Evolutionary conservation across 805 yeast species (phyloP).

Genomic region (Saturnispora dispora): DNA sequence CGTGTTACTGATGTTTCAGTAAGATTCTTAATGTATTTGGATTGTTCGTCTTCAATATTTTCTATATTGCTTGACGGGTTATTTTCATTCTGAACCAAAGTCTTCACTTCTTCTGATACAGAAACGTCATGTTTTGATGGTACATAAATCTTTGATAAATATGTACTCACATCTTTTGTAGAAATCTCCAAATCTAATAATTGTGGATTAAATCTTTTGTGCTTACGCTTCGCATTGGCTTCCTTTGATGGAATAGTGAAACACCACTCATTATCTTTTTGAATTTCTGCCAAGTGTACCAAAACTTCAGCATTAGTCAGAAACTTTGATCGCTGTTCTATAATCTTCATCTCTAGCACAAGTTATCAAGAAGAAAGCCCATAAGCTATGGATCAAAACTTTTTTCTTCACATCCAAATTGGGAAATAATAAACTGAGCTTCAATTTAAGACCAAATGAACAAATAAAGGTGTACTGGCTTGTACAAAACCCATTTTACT

Average conservation of each 20-base stretch:
- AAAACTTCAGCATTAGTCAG: constrained; percentile 60
- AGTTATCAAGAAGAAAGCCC: not conserved
- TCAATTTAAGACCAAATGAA: not conserved
- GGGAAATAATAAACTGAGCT: not conserved
- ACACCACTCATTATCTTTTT: constrained; percentile 39
- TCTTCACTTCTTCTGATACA: not conserved
- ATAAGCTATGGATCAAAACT: not conserved
- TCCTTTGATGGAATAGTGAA: constrained; percentile 25
- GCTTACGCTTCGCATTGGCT: constrained; percentile 18
- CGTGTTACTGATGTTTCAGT: constrained; percentile 24
- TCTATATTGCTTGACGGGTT: not conserved
- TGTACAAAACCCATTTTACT: no score
- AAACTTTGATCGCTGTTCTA: constrained; percentile 44
- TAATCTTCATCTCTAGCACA: constrained; percentile 28
- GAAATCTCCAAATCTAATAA: constrained; percentile 42
- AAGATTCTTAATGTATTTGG: constrained; percentile 8
- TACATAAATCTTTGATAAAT: constrained; percentile 26
- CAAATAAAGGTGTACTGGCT: no score
- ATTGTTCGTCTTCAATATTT: not conserved
- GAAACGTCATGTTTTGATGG: not conserved
- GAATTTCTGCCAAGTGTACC: constrained; percentile 41
- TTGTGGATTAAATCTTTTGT: constrained; percentile 22
- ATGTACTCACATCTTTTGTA: constrained; percentile 38
- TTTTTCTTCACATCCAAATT: not conserved
- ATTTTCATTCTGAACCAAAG: not conserved